Evolutionary conservation across 345 rosid genomes (phyloP).

Genomic region (Geranium brycei): DNA sequence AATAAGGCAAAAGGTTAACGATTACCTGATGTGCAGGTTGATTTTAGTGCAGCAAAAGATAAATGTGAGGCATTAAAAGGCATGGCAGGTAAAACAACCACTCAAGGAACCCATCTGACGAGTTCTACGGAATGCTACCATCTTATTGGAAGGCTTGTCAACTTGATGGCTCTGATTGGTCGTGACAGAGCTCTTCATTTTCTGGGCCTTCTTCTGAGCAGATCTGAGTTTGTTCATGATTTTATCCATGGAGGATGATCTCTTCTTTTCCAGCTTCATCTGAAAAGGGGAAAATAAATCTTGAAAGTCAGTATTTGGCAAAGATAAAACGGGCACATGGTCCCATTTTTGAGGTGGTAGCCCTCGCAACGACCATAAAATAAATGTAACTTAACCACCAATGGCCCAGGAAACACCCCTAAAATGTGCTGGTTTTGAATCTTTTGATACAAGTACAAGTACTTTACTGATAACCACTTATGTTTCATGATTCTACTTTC

Average conservation of each 20-base stretch:
- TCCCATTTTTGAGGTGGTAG: background rate
- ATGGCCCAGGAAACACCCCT: no score
- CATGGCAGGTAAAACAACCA: constrained; percentile 84
- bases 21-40: background rate
- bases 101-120: constrained; percentile 58
- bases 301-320: no score
- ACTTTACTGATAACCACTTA: no score
- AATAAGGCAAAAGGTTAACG: background rate
- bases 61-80: constrained; percentile 29
- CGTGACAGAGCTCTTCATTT: constrained; percentile 54
- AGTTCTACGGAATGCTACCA: constrained; percentile 33
- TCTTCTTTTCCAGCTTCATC: constrained; percentile 88
- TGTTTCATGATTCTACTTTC: background rate
- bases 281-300: constrained; percentile 11
- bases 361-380: background rate
- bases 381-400: no score
- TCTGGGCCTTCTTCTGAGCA: constrained; percentile 73
- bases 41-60: constrained; percentile 1
- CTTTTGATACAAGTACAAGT: no score
- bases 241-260: constrained; percentile 69
- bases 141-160: constrained; percentile 30
- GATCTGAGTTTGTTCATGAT: constrained; percentile 70
- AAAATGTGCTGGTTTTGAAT: no score
- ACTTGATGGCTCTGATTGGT: constrained; percentile 27
- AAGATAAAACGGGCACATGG: no score